Evolutionary conservation across 2,329 filamentous ascomycete species (phyloP).

Genomic region (Xylaria multiplex): DNA sequence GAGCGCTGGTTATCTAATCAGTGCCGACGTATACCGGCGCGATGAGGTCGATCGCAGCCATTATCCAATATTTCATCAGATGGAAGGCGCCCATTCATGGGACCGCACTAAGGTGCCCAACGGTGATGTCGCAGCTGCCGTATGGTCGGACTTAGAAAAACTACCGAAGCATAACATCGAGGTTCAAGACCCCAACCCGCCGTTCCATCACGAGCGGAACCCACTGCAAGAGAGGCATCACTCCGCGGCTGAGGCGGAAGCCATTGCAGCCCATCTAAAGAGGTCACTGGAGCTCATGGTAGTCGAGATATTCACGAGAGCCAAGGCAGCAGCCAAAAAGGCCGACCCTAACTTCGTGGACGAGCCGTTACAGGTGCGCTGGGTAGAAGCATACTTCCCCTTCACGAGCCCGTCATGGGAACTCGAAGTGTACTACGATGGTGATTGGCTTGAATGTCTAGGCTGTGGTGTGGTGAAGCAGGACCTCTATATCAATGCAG

Average conservation of each 20-base stretch:
- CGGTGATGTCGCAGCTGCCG: slow-evolving; percentile 69
- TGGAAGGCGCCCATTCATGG: slow-evolving; percentile 95
- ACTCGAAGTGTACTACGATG: slow-evolving; percentile 92
- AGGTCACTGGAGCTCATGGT: slow-evolving; percentile 89
- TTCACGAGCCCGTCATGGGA: slow-evolving; percentile 98
- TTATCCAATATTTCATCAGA: slow-evolving; percentile 98
- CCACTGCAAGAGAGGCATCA: slow-evolving; percentile 81
- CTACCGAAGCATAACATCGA: slow-evolving; percentile 79
- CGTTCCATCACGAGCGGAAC: slow-evolving; percentile 80
- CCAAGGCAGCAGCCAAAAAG: slow-evolving; percentile 70
- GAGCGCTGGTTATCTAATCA: slow-evolving; percentile 85
- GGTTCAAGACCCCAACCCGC: slow-evolving; percentile 85
- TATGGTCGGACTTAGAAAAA: slow-evolving; percentile 75
- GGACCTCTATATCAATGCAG: slow-evolving; percentile 79
- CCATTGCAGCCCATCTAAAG: slow-evolving; percentile 87
- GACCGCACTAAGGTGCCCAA: slow-evolving; percentile 70
- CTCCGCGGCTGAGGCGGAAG: slow-evolving; percentile 79
- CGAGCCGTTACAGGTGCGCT: slow-evolving; percentile 85
- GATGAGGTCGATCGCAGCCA: slow-evolving; percentile 96
- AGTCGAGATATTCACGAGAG: slow-evolving; percentile 84
- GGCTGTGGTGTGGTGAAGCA: slow-evolving; percentile 94
- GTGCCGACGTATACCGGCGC: slow-evolving; percentile 92
- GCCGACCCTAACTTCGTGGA: slow-evolving; percentile 61
- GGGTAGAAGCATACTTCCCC: slow-evolving; percentile 97
- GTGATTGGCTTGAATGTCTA: slow-evolving; percentile 94